Base-by-base conservation (phyloP, 768 basidiomycete genomes). In the Tephrocybe sp. region DNA sequence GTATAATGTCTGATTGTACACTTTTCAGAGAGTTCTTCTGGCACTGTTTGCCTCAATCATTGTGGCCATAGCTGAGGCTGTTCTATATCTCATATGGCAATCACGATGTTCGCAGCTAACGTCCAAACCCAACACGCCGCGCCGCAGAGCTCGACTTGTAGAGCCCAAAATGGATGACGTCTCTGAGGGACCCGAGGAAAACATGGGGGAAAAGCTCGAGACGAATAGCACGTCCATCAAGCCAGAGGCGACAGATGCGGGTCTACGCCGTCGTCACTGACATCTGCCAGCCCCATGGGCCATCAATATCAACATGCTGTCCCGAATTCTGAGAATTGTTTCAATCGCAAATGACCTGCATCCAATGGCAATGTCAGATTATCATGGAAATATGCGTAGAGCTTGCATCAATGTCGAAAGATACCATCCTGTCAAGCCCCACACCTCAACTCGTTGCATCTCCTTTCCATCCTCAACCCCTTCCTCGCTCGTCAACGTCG, bases 391-490 rank as follows among this genome's bases (percentile, higher is more conserved):
- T 31, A 80, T 69, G 42, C 69, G 67, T 56, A 88, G 60, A 16
- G 67, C 69, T 54, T 72, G 77, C 80, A 89, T 80, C 58, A 90
- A 67, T 42, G 79, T 58, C 40, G 75, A 78, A 47, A 89, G 71
- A 69, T 89, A 92, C 87, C 89, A 91, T 32, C 89, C 90, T 17
- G 90, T 90, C 61, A 92, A 67, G 0, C 90, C 89, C 87, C 89
- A 92, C 22, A 90, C 80, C 60, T 91, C 86, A 13, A 89, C 65
- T 51, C 71, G 70, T 41, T 71, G 67, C 35, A 63, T 66, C 23
- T 72, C 75, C 16, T 66, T 63, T 12, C 78, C 72, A 45, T 75
- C 73, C 45, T 67, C 63, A 46, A 51, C 47, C 32, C 23, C 45
- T 5, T 63, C 62, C 55, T 72, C 68, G 44, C 59, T 68, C 38